Conservation (phyloP, 495 filamentous ascomycete species). For the Penicillium soppii region DNA sequence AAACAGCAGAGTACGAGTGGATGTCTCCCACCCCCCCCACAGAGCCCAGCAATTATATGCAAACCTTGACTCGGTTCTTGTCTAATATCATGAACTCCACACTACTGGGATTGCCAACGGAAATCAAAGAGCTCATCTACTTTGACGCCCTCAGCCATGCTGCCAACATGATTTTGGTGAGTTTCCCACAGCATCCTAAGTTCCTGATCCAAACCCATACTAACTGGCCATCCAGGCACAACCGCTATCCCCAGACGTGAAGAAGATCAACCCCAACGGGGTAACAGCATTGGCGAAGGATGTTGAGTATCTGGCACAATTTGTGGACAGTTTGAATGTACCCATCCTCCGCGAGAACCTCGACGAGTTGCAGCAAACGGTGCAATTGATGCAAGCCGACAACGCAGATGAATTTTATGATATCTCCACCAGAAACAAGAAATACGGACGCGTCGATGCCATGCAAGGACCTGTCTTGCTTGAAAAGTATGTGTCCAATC, state of each 20-base stretch:
- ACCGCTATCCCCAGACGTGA: conserved; percentile 76
- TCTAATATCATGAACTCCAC: conserved; percentile 96
- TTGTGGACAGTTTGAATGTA: conserved; percentile 80
- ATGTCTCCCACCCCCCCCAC: conserved; percentile 60
- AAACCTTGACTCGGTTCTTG: conserved; percentile 87
- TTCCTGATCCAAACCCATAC: neutral
- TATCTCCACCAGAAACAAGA: conserved; percentile 77
- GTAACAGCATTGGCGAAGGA: conserved; percentile 78
- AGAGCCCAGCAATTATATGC: conserved; percentile 89
- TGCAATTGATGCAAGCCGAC: conserved; percentile 79
- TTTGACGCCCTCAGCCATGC: conserved; percentile 94
- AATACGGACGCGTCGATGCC: conserved; percentile 90
- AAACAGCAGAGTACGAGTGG: conserved; percentile 97
- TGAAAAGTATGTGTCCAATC: conserved; percentile 67
- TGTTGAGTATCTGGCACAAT: conserved; percentile 75
- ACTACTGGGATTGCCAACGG: conserved; percentile 81
- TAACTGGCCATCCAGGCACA: conserved; percentile 55
- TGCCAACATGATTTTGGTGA: conserved; percentile 77
- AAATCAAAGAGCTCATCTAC: conserved; percentile 97
- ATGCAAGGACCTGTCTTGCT: conserved; percentile 80
- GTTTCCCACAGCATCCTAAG: conserved; percentile 8
- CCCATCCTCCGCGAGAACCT: conserved; percentile 80
- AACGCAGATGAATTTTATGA: conserved; percentile 96
- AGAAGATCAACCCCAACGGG: conserved; percentile 82
- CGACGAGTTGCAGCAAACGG: conserved; percentile 90